These are phyloP conservation scores for Excoecaria agallocha DNA, from an alignment of 345 rosid species.

Conservation along the genomic window DNA sequence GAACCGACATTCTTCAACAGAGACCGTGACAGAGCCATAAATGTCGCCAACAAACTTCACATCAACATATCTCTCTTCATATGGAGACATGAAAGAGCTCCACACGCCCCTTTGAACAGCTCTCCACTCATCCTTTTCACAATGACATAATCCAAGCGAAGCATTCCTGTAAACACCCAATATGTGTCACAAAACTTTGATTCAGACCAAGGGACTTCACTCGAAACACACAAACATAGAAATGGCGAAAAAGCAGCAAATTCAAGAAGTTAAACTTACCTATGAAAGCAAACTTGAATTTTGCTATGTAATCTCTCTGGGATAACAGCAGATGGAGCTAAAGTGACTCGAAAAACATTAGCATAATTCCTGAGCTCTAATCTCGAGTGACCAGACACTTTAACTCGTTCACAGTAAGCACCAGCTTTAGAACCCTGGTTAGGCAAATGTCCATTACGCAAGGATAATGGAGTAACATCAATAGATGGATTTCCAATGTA, in stretches of 20 bases:
- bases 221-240: background rate
- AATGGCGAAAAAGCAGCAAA: background rate
- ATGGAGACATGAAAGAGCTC: constrained; percentile 75
- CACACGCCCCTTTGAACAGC: constrained; percentile 59
- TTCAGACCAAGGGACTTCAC: background rate
- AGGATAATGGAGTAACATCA: constrained; percentile 42
- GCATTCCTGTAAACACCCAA: constrained; percentile 50
- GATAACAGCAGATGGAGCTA: constrained; percentile 48
- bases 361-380: constrained; percentile 63
- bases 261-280: constrained; percentile 43
- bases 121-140: constrained; percentile 74
- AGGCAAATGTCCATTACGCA: constrained; percentile 20
- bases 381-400: constrained; percentile 66
- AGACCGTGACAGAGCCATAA: constrained; percentile 47
- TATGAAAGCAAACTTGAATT: constrained; percentile 74
- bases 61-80: constrained; percentile 65
- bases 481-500: constrained; percentile 47
- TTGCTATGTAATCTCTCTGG: constrained; percentile 56
- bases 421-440: constrained; percentile 32
- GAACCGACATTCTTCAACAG: constrained; percentile 55
- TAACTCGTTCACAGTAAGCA: constrained; percentile 65
- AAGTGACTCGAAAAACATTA: constrained; percentile 46
- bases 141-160: constrained; percentile 62
- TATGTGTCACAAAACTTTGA: constrained; percentile 6
- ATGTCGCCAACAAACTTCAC: constrained; percentile 53